phyloP scores from a whole-genome alignment of 2,329 filamentous ascomycete genomes.

The Aspergillus sp. region DNA sequence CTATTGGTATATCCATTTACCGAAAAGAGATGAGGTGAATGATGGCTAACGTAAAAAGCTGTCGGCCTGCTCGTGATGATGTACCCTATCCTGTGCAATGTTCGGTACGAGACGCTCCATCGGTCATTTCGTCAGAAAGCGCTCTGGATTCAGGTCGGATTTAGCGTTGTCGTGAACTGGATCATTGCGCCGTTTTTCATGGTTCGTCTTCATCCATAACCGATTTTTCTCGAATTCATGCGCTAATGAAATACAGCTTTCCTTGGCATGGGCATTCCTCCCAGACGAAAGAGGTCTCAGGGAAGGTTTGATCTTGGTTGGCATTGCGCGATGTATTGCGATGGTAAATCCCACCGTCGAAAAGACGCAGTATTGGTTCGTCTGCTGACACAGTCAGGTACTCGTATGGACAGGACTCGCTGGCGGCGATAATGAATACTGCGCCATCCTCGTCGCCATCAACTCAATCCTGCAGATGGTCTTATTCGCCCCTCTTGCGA shows the following conservation, averaged over 20 bases:
- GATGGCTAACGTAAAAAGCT: conserved; percentile 41
- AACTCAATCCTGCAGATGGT: conserved; percentile 71
- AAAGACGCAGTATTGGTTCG: neutral
- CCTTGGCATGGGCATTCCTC: conserved; percentile 46
- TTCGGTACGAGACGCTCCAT: conserved; percentile 69
- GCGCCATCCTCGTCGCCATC: conserved; percentile 69
- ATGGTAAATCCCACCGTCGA: conserved; percentile 46
- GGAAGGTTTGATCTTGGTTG: conserved; percentile 71
- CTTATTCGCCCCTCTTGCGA: conserved; percentile 61
- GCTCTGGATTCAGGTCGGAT: conserved; percentile 69
- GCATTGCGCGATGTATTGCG: conserved; percentile 77
- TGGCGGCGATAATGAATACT: conserved; percentile 73
- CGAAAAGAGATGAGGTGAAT: neutral
- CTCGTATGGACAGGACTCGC: conserved; percentile 74
- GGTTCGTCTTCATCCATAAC: conserved; percentile 41
- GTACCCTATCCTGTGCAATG: conserved; percentile 87
- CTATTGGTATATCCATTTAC: conserved; percentile 47
- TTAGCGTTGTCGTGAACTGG: conserved; percentile 76
- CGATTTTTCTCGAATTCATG: neutral
- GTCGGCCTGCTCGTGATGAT: conserved; percentile 84
- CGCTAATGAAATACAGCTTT: conserved; percentile 34
- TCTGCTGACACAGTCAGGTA: conserved; percentile 31
- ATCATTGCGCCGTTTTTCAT: conserved; percentile 75
- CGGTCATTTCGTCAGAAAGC: conserved; percentile 53
- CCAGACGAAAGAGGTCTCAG: conserved; percentile 45